Evolutionary conservation across 2,329 filamentous ascomycete species (phyloP), one percentile per base, ranked within the genome.

Genomic region (Clathrospora elynae): DNA sequence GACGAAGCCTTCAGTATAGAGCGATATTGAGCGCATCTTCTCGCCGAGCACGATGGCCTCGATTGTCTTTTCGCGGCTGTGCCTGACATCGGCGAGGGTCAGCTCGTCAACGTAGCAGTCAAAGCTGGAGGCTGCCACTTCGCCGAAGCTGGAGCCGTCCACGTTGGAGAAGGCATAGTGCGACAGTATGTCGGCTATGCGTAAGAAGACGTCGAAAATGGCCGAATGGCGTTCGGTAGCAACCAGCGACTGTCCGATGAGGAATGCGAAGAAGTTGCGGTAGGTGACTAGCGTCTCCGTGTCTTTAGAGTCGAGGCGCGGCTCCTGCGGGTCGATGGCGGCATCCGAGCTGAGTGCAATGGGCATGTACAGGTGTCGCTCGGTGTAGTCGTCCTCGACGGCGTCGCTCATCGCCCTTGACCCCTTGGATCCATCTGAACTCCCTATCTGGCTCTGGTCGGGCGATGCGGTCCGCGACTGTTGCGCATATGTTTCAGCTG

Each of bases 1-100:
- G 4, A 90, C 84, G 62, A 96, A 97, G 0, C 89, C 90, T 69
- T 96, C 90, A 45, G 88, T 89, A 71, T 95, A 97, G 2, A 99
- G 78, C 6, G 85, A 79, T 59, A 86, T 82, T 33, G 82, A 95
- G 44, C 85, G 85, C 84, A 97, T 88, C 24, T 82, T 82, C 72
- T 99, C 92, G 42, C 88, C 91, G 8, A 99, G 76, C n/a, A 97
- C 80, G 32, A 97, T 79, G 0, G 86, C 88, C 70, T 97, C 90
- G 16, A 97, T 78, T 0, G 88, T 96, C 77, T 93, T 95, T 64
- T 96, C 90, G 17, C 86, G 81, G 65, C 88, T 95, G 46, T 81
- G 75, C 40, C 90, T 80, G 32, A 96, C 86, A 69, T 97, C 92
- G 3, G 83, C 86, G 20, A 97, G 73, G 13, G 77, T 78, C 48